These are phyloP conservation scores for Aureobasidium mangrovei DNA, from an alignment of 2,329 filamentous ascomycete species.

Conservation along the genomic window DNA sequence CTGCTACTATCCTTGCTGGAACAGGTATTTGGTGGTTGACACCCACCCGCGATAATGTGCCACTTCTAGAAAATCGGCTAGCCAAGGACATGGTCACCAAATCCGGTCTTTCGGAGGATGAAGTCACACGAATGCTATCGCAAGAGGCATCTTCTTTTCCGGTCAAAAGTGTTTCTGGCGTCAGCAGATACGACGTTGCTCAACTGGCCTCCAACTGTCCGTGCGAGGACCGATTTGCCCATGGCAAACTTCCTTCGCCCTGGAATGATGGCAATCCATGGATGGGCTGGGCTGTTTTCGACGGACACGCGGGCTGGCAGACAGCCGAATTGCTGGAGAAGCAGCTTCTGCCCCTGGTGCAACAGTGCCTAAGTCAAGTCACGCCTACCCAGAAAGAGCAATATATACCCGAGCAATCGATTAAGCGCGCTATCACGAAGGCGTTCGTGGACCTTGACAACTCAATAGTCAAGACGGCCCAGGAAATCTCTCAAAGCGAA, in stretches of 20 bases:
- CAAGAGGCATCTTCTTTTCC: background rate
- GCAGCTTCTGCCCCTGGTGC: constrained; percentile 19
- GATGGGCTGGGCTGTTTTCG: constrained; percentile 33
- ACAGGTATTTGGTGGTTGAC: background rate
- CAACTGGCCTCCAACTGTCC: constrained; percentile 10
- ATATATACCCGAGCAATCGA: constrained; percentile 21
- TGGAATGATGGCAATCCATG: constrained; percentile 15
- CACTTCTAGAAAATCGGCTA: background rate
- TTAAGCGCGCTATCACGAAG: constrained; percentile 30
- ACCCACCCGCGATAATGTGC: background rate
- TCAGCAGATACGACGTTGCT: constrained; percentile 1
- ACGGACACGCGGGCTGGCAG: constrained; percentile 31
- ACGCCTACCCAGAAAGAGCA: constrained; percentile 20
- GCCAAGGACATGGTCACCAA: background rate
- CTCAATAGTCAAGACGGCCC: constrained; percentile 23
- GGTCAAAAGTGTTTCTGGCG: background rate
- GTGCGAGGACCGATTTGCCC: constrained; percentile 9
- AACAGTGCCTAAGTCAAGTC: constrained; percentile 16
- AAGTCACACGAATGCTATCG: background rate
- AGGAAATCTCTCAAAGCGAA: background rate
- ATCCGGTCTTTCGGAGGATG: background rate
- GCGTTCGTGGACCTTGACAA: constrained; percentile 34
- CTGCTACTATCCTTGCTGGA: background rate
- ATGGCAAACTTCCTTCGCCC: background rate
- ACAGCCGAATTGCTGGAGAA: constrained; percentile 24